Evolutionary conservation across 2,329 filamentous ascomycete species (phyloP).

Genomic region (Bipolaris oryzae): DNA sequence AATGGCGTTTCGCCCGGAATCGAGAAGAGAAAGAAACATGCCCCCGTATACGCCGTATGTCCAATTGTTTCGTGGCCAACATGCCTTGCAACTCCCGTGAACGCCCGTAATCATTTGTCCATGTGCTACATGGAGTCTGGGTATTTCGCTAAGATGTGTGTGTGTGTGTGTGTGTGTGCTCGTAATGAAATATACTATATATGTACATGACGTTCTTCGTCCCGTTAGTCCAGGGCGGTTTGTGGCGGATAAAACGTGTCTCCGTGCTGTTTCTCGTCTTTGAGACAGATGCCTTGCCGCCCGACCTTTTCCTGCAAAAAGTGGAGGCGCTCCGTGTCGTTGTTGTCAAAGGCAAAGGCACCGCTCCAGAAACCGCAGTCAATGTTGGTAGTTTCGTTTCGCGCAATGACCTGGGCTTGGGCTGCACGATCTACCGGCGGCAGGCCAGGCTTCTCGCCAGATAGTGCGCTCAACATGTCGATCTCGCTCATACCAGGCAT

Average conservation of each 20-base stretch:
- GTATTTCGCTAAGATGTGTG: slow-evolving; percentile 1
- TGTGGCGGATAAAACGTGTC: slow-evolving; percentile 14
- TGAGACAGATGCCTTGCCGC: slow-evolving; percentile 47
- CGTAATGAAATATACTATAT: slow-evolving; percentile 14
- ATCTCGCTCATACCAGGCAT: slow-evolving; percentile 50
- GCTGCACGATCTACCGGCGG: slow-evolving; percentile 47
- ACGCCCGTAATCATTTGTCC: neutral
- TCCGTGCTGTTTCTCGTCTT: slow-evolving; percentile 29
- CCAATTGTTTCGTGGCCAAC: neutral
- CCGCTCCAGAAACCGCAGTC: slow-evolving; percentile 50
- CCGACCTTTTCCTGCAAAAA: slow-evolving; percentile 49
- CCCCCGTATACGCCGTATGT: slow-evolving; percentile 1
- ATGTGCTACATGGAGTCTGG: neutral
- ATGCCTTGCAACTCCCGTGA: neutral
- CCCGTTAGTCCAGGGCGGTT: slow-evolving; percentile 14
- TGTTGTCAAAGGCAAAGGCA: slow-evolving; percentile 44
- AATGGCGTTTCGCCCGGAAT: neutral
- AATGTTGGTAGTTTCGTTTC: slow-evolving; percentile 48
- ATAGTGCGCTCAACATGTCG: slow-evolving; percentile 38
- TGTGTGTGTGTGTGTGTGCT: too few species aligned
- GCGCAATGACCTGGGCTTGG: slow-evolving; percentile 36
- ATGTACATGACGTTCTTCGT: slow-evolving; percentile 12
- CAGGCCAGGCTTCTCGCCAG: slow-evolving; percentile 39
- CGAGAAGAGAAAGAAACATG: neutral
- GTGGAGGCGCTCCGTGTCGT: slow-evolving; percentile 37